Evolutionary conservation across 2,329 filamentous ascomycete genomes (phyloP).

Genomic region (Aspergillus alliaceus): DNA sequence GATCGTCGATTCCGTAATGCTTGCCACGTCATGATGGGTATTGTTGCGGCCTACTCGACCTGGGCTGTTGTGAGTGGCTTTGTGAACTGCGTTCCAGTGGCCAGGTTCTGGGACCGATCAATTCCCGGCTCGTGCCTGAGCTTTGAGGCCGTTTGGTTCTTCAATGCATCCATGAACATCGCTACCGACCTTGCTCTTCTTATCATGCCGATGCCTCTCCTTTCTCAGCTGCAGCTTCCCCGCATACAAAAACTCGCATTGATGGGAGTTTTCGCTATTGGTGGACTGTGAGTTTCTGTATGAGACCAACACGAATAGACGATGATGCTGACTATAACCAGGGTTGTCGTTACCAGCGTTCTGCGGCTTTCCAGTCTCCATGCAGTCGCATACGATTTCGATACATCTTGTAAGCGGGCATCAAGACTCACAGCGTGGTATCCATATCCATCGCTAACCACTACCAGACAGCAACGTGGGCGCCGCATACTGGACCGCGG

Average conservation of each 20-base stretch:
- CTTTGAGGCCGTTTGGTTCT: conserved; percentile 43
- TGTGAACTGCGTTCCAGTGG: conserved; percentile 43
- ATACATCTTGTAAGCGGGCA: conserved; percentile 29
- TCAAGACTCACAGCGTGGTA: not conserved
- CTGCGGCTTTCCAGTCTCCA: conserved; percentile 30
- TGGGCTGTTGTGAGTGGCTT: conserved; percentile 41
- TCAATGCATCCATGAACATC: conserved; percentile 45
- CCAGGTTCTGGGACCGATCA: conserved; percentile 42
- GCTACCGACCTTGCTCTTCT: conserved; percentile 44
- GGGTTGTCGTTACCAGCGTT: conserved; percentile 34
- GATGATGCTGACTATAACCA: conserved; percentile 2
- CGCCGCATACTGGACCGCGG: conserved; percentile 47
- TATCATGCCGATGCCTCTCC: conserved; percentile 43
- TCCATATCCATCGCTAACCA: not conserved
- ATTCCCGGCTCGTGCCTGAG: conserved; percentile 38
- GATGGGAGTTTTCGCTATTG: conserved; percentile 44
- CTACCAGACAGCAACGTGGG: conserved; percentile 27
- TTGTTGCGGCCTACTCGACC: conserved; percentile 29
- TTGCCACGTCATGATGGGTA: conserved; percentile 36
- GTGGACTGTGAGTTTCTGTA: conserved; percentile 34
- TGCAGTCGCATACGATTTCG: conserved; percentile 22
- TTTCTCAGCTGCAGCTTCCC: conserved; percentile 42
- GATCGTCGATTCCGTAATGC: conserved; percentile 28
- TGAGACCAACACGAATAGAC: too few species aligned
- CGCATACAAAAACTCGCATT: conserved; percentile 42